phyloP scores from a whole-genome alignment of 2,329 filamentous ascomycete genomes.

The Trichoderma sp. region DNA sequence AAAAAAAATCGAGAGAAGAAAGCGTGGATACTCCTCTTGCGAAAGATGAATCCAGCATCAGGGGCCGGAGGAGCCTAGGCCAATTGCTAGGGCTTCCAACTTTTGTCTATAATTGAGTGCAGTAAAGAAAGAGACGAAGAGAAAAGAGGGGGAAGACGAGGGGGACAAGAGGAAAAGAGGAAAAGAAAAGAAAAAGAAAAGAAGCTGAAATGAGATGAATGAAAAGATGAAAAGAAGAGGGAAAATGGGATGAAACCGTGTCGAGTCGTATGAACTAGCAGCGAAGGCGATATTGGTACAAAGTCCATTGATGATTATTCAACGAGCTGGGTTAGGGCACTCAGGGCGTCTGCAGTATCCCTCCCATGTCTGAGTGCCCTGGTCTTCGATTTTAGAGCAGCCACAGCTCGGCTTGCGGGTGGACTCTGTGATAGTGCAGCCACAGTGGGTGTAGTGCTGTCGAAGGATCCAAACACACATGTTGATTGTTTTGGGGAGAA shows the following conservation, averaged over 20 bases:
- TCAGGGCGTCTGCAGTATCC: conserved; percentile 32
- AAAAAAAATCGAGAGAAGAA: not conserved
- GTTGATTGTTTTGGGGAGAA: conserved; percentile 19
- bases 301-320: not conserved
- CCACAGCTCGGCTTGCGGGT: conserved; percentile 30
- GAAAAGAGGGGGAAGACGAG: conserved; percentile 14
- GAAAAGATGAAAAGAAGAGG: conserved; percentile 2
- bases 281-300: not conserved
- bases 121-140: not conserved
- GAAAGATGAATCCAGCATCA: not conserved
- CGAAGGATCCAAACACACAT: conserved; percentile 37
- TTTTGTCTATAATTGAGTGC: conserved; percentile 11
- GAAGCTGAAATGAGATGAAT: not conserved
- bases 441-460: conserved; percentile 33
- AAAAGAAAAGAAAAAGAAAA: not conserved
- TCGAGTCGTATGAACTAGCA: not conserved
- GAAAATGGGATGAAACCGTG: not conserved
- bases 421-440: conserved; percentile 28
- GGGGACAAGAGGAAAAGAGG: conserved; percentile 6
- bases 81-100: not conserved
- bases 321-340: conserved; percentile 32
- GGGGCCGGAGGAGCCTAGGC: not conserved
- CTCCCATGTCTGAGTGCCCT: conserved; percentile 31
- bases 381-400: conserved; percentile 29
- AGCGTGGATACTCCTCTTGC: conserved; percentile 2